Evolutionary conservation across 176 grass and related monocot species (phyloP), one percentile per base, ranked within the genome.

Genomic region (Phoenix dactylifera): DNA sequence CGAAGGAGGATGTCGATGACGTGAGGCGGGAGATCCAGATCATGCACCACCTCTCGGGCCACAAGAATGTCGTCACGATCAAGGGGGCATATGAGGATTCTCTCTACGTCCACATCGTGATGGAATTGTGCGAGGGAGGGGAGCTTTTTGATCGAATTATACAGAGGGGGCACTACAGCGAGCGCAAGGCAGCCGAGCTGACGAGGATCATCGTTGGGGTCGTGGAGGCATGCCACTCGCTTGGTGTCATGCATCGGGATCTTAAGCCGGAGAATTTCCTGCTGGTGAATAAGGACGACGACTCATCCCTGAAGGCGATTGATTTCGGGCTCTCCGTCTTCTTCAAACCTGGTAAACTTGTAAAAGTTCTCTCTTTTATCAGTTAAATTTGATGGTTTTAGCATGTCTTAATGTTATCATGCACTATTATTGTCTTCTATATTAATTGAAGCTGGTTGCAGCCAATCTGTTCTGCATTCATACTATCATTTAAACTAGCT

Each of bases 251-350:
- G 81, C 82, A 89, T 74, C 54, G 86, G 16, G 82, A 85, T 63
- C 78, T 89, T 63, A 89, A 89, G 86, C 81, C 86, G 1, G 86
- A 85, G 77, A 89, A 85, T 54, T 85, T 89, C 3, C 2, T 85
- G 26, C 66, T 85, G 32, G 70, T 73, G 22, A 60, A 70, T 65
- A 81, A 75, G 60, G 73, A 26, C 22, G 16, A 63, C 6, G 76
- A 54, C 6, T 49, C 50, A 0, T 69, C 70, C 0, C 86, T 89
- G 74, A 89, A 89, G 75, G 86, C 86, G 67, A 89, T 89, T 58
- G 82, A 89, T 52, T 89, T 89, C 16, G 86, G 86, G 3, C 81
- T 89, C 16, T 89, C 86, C 22, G 71, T 89, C 39, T 89, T 89
- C 82, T 89, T 89, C 78, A 85, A 85, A 74, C 82, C 86, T 6